Base-by-base conservation (phyloP, 2,329 filamentous ascomycete species). In the Cylindrodendrum hubeiense region DNA sequence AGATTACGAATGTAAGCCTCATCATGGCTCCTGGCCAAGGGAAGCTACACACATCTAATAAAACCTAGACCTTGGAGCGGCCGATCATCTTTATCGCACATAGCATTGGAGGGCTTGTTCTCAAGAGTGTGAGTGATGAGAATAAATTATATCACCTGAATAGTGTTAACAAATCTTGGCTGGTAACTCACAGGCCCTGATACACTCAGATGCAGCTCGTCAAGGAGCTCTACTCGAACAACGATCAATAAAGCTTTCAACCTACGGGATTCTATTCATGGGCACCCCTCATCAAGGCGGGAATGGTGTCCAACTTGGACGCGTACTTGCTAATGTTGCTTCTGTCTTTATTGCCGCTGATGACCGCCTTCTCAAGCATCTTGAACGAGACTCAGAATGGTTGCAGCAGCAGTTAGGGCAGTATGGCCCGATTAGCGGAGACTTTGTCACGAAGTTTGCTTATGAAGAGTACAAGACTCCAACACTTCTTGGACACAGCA, bases 241-340 rank as follows among this genome's bases (percentile, higher is more conserved):
- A 3, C 53, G 46, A 9, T 46, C 52, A 9, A 58, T 63, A 34
- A 57, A 58, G 17, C 33, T 58, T 15, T 63, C 60, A 21, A 63
- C 60, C 5, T 58, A 63, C 13, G 53, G 53, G 46, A 58, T 63
- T 17, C 2, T 63, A 2, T 63, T 63, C 28, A 57, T 63, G 26
- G 60, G 60, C 10, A 63, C 60, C 3, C 60, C 60, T 2, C 60
- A 63, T 52, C 46, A 63, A 28, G 60, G 60, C 4, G 60, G 60
- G 12, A 63, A 63, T 19, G 53, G 53, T 37, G 60, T 63, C 34
- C 51, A 56, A 7, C 43, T 62, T 8, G 59, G 59, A 28, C 41
- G 43, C 15, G 8, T 62, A 6, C 51, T 62, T 21, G 44, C 52
- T 7, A 62, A 62, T 51, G 33, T 55, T 17, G 52, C 59, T 15